Evolutionary conservation across 768 basidiomycete genomes (phyloP).

Genomic region (Russula compacta): DNA sequence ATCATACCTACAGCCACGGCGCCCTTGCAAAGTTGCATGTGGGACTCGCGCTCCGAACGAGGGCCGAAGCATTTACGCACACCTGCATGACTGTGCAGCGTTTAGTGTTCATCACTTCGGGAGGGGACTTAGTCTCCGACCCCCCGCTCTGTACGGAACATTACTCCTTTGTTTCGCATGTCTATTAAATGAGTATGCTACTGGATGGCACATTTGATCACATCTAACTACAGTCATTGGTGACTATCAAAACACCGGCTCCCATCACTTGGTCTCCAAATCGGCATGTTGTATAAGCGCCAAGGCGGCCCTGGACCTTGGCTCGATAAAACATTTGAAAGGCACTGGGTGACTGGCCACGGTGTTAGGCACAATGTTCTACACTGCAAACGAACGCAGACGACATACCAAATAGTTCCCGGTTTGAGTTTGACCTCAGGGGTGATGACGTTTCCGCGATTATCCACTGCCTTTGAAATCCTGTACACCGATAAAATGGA

Average conservation of each 20-base stretch:
- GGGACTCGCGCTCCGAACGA: not conserved
- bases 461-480: slow-evolving; percentile 11
- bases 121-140: too few species aligned
- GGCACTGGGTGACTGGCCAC: slow-evolving; percentile 8
- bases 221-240: too few species aligned
- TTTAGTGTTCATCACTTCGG: not conserved
- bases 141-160: not conserved
- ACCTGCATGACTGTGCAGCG: not conserved
- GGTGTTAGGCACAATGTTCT: not conserved
- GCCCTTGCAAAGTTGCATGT: not conserved
- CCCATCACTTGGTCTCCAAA: not conserved
- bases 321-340: slow-evolving; percentile 14
- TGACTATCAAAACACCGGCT: not conserved
- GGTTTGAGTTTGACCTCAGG: slow-evolving; percentile 13
- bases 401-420: slow-evolving; percentile 5
- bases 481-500: slow-evolving; percentile 16
- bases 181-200: too few species aligned
- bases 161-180: too few species aligned
- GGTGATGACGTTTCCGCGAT: slow-evolving; percentile 8
- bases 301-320: slow-evolving; percentile 9
- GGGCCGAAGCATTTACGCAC: not conserved
- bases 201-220: not conserved
- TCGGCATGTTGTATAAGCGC: slow-evolving; percentile 14
- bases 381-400: not conserved
- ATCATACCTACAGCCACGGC: not conserved